Evolutionary conservation across 2,329 filamentous ascomycete species (phyloP), one percentile per base, ranked within the genome.

Genomic region (Pestalotiopsis fici): DNA sequence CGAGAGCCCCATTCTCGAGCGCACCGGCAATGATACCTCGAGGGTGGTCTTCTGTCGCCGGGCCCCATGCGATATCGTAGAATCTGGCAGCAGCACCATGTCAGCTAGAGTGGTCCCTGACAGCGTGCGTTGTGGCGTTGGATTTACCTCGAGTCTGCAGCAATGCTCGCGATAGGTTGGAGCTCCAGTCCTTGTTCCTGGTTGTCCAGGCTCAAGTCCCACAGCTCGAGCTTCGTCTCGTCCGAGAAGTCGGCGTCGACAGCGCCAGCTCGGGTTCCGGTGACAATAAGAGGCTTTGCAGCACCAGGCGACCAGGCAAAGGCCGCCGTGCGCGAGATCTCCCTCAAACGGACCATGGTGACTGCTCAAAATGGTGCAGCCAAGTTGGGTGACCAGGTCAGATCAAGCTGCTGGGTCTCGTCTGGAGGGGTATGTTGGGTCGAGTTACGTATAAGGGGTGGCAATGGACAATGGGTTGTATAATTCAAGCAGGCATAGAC

Each of bases 241-340:
- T 96, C 96, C 31, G 96, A 98, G 82, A 99, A 99, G 81, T 98
- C 95, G 74, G 93, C 95, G 81, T 97, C 94, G 55, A 99, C 94
- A 74, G 96, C 96, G 71, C 96, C 96, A 69, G 96, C 95, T 74
- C 95, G 91, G 59, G 96, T 99, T 75, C 96, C 96, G 31, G 96
- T 99, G 69, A 94, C 95, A 71, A 99, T 86, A 73, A 97, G 86
- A 74, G 95, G 94, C 73, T 91, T 89, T 50, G 88, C 87, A 63
- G 93, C 83, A 74, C 91, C 93, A 28, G 95, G 92, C 73, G 94
- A 97, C 95, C 96, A 99, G 77, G 96, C 94, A 81, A 99, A 99
- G 76, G 95, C 93, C 81, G 95, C 96, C 76, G 96, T 99, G 83
- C 96, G 90, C 80, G 94, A 93, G 78, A 99, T 97, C 86, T 98